Percentiles rank a stretch among this genome's conserved stretches.
Evolutionary conservation across 73 alveolate species (phyloP).

Genomic region (Uronychia setigera): DNA sequence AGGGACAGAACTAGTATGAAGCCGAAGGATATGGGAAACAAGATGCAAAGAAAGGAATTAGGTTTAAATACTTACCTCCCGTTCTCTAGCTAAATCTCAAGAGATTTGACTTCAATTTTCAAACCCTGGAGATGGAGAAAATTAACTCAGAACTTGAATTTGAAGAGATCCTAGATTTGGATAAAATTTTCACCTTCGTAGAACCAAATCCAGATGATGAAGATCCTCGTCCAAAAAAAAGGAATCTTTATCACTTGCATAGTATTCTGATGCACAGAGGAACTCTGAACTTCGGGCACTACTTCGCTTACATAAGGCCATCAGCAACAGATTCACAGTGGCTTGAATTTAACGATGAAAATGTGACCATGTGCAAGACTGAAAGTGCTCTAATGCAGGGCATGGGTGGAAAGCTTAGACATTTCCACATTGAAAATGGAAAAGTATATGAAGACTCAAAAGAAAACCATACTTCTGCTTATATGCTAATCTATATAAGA

Average conservation of each 20-base stretch:
- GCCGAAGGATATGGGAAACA: conserved; percentile 14
- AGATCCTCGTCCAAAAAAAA: not conserved
- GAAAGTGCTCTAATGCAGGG: not conserved
- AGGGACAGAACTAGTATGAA: conserved; percentile 18
- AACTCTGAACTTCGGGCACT: conserved; percentile 1
- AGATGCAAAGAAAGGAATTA: conserved; percentile 9
- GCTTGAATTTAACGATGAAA: conserved; percentile 67
- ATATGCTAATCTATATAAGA: conserved; percentile 79
- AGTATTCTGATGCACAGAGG: conserved; percentile 27
- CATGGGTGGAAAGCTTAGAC: not conserved
- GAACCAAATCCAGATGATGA: not conserved
- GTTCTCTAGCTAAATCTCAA: conserved; percentile 2
- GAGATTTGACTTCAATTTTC: not conserved
- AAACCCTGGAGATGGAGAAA: not conserved
- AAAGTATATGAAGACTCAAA: conserved; percentile 10
- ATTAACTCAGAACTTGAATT: conserved; percentile 1
- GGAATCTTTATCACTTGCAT: conserved; percentile 7
- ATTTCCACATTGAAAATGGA: conserved; percentile 32
- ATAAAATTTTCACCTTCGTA: not conserved
- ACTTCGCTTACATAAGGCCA: conserved; percentile 41
- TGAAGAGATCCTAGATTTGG: conserved; percentile 9
- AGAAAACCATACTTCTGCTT: conserved; percentile 54
- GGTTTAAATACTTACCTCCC: not conserved
- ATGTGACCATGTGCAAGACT: conserved; percentile 7
- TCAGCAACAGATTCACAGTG: conserved; percentile 34